phyloP scores from a whole-genome alignment of 192 early-diverging fungal genomes.

The Oehlia diaphana region DNA sequence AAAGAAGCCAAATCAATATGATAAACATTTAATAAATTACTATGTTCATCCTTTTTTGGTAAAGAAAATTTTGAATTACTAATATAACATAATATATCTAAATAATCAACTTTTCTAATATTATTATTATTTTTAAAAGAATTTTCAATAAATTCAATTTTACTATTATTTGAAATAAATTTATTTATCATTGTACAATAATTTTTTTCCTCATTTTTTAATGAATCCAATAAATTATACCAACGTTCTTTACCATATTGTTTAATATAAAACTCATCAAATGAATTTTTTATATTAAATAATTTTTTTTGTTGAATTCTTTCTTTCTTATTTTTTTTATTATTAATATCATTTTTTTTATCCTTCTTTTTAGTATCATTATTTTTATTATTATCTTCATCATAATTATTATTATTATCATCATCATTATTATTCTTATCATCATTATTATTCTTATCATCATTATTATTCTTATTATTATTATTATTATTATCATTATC shows the following conservation, averaged over 20 bases:
- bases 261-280: conserved; percentile 20
- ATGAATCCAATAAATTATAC: conserved; percentile 24
- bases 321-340: no score
- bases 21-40: conserved; percentile 40
- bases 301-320: neutral
- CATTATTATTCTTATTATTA: no score
- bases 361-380: no score
- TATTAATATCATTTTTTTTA: no score
- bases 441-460: no score
- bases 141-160: neutral
- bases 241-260: conserved; percentile 35
- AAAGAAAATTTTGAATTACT: conserved; percentile 28
- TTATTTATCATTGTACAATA: conserved; percentile 37
- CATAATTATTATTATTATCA: no score
- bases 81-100: conserved; percentile 33
- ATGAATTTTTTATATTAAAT: no score
- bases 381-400: no score
- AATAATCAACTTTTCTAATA: conserved; percentile 21
- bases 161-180: conserved; percentile 13
- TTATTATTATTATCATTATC: no score
- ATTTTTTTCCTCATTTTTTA: conserved; percentile 13
- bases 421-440: no score
- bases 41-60: conserved; percentile 32
- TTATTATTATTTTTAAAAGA: neutral
- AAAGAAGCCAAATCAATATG: conserved; percentile 72